phyloP scores from a whole-genome alignment of 2,329 filamentous ascomycete species.

The Lecanosticta acicola region DNA sequence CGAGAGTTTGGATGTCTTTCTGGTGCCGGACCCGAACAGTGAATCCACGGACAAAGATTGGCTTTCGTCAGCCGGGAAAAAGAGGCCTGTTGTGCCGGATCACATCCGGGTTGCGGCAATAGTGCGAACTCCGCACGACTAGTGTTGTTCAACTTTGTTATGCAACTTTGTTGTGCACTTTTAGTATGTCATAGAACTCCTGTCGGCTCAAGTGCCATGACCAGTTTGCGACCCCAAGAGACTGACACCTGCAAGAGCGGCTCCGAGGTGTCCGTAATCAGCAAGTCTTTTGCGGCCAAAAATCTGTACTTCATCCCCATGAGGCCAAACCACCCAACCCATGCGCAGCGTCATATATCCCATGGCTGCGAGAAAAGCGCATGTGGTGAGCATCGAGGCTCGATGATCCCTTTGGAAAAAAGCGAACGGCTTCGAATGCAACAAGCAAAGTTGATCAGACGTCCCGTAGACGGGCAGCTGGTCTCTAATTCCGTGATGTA shows the following conservation, averaged over 20 bases:
- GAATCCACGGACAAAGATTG: no score
- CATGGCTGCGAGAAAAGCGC: conserved; percentile 15
- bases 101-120: no score
- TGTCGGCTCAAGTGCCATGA: not conserved
- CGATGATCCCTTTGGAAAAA: conserved; percentile 20
- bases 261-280: conserved; percentile 33
- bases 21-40: no score
- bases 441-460: conserved; percentile 10
- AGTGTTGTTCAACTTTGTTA: no score
- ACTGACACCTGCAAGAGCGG: conserved; percentile 29
- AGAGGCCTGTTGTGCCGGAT: no score
- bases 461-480: conserved; percentile 21
- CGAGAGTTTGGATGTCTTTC: no score
- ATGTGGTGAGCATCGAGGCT: conserved; percentile 16
- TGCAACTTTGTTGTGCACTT: no score
- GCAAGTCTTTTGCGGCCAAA: conserved; percentile 31
- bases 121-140: no score
- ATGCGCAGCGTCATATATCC: conserved; percentile 21
- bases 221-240: conserved; percentile 19
- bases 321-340: conserved; percentile 29
- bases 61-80: no score
- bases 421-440: conserved; percentile 10
- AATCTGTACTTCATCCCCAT: conserved; percentile 29
- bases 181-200: no score
- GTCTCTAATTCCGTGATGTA: conserved; percentile 14